Conservation (phyloP, 1,284 basidiomycete species). For the Moesziomyces sp. region DNA sequence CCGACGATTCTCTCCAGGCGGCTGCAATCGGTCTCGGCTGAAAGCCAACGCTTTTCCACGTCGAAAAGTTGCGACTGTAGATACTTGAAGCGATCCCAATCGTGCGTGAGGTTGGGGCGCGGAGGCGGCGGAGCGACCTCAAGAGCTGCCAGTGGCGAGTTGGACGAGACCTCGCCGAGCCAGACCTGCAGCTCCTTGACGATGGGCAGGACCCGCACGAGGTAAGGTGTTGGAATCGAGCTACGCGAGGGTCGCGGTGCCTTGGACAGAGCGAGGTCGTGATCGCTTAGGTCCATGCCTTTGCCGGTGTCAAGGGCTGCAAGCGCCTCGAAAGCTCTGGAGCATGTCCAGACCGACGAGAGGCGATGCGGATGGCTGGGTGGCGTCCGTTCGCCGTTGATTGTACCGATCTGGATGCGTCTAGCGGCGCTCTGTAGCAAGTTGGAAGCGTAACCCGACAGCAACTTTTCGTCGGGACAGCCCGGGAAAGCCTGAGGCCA, state of each 20-base stretch:
- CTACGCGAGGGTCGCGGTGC: slow-evolving; percentile 24
- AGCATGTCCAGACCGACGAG: slow-evolving; percentile 22
- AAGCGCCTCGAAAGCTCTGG: slow-evolving; percentile 31
- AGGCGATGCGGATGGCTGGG: slow-evolving; percentile 19
- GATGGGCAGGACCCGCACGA: slow-evolving; percentile 19
- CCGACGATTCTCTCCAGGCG: slow-evolving; percentile 43
- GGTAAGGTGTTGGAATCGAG: slow-evolving; percentile 27
- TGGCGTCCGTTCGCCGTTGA: slow-evolving; percentile 16
- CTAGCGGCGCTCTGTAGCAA: slow-evolving; percentile 25
- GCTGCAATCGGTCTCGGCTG: slow-evolving; percentile 38
- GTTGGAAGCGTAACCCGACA: slow-evolving; percentile 22
- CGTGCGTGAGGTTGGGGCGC: slow-evolving; percentile 30
- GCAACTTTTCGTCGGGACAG: slow-evolving; percentile 32
- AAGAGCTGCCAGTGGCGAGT: slow-evolving; percentile 20
- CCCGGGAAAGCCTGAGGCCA: slow-evolving; percentile 46
- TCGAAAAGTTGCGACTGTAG: slow-evolving; percentile 40
- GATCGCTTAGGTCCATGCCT: slow-evolving; percentile 37
- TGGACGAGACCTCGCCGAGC: slow-evolving; percentile 26
- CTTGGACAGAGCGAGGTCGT: slow-evolving; percentile 33
- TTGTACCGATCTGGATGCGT: background rate
- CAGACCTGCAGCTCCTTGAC: slow-evolving; percentile 39
- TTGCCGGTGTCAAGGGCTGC: slow-evolving; percentile 35
- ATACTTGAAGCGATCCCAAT: slow-evolving; percentile 50
- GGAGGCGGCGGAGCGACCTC: slow-evolving; percentile 14
- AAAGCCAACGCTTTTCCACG: slow-evolving; percentile 38